Evolutionary conservation across 1,284 basidiomycete species (phyloP), one percentile per base, ranked within the genome.

Genomic region (Ceratobasidium papillatum): DNA sequence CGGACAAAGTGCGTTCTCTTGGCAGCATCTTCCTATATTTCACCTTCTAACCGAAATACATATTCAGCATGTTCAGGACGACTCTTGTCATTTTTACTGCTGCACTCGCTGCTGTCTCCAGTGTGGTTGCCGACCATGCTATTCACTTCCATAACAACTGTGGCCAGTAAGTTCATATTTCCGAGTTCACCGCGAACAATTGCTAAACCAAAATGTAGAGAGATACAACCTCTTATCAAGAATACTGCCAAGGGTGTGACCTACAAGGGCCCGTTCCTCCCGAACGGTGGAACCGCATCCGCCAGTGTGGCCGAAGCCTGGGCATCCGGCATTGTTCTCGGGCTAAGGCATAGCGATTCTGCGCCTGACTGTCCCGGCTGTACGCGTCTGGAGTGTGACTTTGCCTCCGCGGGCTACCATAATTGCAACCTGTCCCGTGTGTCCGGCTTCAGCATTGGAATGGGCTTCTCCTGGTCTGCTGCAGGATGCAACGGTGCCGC

Each of bases 181-280:
- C 14, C 14, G n/a, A 49, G n/a, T n/a, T 19, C 56, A n/a, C 27
- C 19, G n/a, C 22, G 3, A 45, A 19, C 43, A n/a, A 11, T 3
- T 36, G 22, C 27, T 62, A n/a, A 36, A 43, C 4, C 3, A 1
- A 12, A 9, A 19, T 3, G 30, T 25, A 65, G 63, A 17, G 8
- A 30, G 17, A 45, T 65, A 14, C 63, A 45, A 22, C 63, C 63
- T 17, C 49, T 65, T 19, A 65, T 65, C 45, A 65, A 65, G 63
- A 65, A 65, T 45, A 65, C 63, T 27, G 63, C 63, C 63, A 34
- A 68, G 22, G 64, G 49, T 34, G 51, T 68, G 30, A 68, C 64
- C 49, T 68, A 68, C 47, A 68, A 47, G 17, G 62, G 62, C 25
- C 62, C 64, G 5, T 68, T 27, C 34, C 47, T 68, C 5, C 32